Base-by-base conservation (phyloP, 2,329 filamentous ascomycete genomes). In the Dactylellina cionopaga region DNA sequence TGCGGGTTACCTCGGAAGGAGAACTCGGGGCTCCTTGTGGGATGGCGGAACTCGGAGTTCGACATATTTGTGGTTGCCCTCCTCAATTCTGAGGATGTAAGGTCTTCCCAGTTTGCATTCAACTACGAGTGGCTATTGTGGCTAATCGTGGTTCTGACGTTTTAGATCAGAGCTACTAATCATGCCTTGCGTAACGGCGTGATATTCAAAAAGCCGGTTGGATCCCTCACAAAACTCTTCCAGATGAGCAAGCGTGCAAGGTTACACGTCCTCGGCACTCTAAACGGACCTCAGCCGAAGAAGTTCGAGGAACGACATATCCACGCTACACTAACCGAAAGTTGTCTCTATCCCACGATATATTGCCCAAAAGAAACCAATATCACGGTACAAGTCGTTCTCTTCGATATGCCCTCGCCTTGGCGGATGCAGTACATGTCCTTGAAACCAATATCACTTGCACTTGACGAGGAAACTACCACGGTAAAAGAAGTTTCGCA, bases 401-500 rank as follows among this genome's bases (percentile, higher is more conserved):
- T 96, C 65, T 99, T 96, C 80, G 89, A 96, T 77, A 86, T 93
- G 47, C 95, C 95, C 0, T 86, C 90, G 64, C 94, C 95, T 0
- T 88, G 86, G 29, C 87, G 89, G 62, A 98, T 99, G 95, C 94
- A 99, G 80, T 99, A 98, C 80, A 90, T 98, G 76, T 99, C 95
- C 0, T 83, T 97, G 17, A 87, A 88, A 25, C 94, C 95, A 0
- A 98, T 99, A 55, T 89, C 92, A 0, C 84, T 99, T 41, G 92
- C 92, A 0, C 83, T 99, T 11, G 91, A 86, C 1, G 90, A 94
- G 78, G 92, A 94, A 76, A 83, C 75, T 65, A 83, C 78, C 51
- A 80, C 54, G 37, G 78, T 75, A 59, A 81, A 79, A 19, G 58
- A 55, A 27, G 43, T 39, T 13, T 37, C 25, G 29, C 41, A 52